Conservation (phyloP, 2,329 filamentous ascomycete species). For the Septoria petroselini region DNA sequence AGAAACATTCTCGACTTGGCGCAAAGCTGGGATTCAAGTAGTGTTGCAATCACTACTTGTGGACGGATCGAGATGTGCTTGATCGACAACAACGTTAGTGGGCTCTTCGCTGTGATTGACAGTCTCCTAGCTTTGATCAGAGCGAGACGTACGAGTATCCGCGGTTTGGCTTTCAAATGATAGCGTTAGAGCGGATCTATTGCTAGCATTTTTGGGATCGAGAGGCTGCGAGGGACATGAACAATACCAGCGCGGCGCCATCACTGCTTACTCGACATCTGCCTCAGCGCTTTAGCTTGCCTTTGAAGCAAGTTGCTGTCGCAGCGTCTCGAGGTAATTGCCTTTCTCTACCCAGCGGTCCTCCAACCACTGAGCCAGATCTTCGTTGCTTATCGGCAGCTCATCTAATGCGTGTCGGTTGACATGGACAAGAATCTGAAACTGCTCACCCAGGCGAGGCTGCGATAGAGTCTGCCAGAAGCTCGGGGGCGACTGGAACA, state of each 20-base stretch:
- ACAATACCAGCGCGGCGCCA: background rate
- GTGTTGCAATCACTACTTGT: too few relatives aligned
- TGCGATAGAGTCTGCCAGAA: constrained; percentile 36
- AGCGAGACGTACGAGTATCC: too few relatives aligned
- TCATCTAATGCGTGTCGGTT: constrained; percentile 32
- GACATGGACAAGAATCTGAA: constrained; percentile 38
- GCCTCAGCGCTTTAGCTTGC: background rate
- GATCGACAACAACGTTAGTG: too few relatives aligned
- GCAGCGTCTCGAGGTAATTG: constrained; percentile 34
- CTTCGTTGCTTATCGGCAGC: constrained; percentile 34
- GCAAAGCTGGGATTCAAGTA: background rate
- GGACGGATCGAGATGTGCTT: too few relatives aligned
- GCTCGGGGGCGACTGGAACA: constrained; percentile 36
- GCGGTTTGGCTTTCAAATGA: too few relatives aligned
- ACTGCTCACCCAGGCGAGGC: constrained; percentile 29
- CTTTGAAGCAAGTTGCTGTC: constrained; percentile 9
- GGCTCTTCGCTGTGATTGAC: too few relatives aligned
- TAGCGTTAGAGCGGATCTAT: too few relatives aligned
- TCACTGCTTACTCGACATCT: background rate
- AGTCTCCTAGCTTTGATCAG: too few relatives aligned
- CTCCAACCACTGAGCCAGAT: constrained; percentile 39
- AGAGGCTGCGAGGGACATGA: background rate
- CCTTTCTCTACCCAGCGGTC: constrained; percentile 40
- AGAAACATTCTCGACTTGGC: constrained; percentile 1
- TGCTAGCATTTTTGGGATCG: too few relatives aligned